Base-by-base conservation (phyloP, 2,329 filamentous ascomycete species). In the Fusarium sp. region DNA sequence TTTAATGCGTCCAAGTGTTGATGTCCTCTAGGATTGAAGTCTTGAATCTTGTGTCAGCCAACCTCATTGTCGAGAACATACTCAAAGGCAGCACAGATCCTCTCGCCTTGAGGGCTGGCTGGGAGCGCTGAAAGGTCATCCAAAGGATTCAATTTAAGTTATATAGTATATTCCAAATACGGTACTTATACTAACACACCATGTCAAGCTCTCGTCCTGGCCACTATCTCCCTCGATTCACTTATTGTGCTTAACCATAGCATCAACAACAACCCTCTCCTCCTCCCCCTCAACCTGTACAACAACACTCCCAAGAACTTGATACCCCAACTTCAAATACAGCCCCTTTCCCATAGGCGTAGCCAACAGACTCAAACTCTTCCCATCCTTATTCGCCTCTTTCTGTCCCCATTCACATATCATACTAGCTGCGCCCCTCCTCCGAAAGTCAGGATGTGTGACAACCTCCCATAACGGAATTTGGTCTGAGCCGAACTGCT, bases 321-420 rank as follows among this genome's bases (percentile, higher is more conserved):
- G 15, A 35, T 63, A 69, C 0, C 44, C 63, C 8, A 69, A 4
- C 15, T 39, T 35, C 7, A 41, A 8, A 24, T 69, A 69, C 20
- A 69, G 8, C 0, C 24, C 7, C 1, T 57, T 57, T 0, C 66
- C 64, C 44, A 63, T 48, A 1, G 64, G 44, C 1, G 56, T 69
- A n/a, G 57, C 51, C 2, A 61, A 28, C 17, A 63, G 24, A 3
- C 36, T 53, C 14, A 68, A 20, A 4, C 35, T 24, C 7, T 41
- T 41, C 5, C 41, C 26, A 11, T n/a, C 44, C 5, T 24, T 35
- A 0, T 38, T 5, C 5, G 50, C 55, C 6, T 68, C 50, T 4
- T 69, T 28, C 18, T 55, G 58, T 10, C 64, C 54, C 66, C 44
- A 69, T 35, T 69, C 26, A 12, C 57, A 69, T 1, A 69, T 35